A percentile compares a stretch with the other conserved stretches of the same genome.
Evolutionary conservation across 139 green algal genomes (phyloP).

Genomic region (Monoraphidium neglectum): DNA sequence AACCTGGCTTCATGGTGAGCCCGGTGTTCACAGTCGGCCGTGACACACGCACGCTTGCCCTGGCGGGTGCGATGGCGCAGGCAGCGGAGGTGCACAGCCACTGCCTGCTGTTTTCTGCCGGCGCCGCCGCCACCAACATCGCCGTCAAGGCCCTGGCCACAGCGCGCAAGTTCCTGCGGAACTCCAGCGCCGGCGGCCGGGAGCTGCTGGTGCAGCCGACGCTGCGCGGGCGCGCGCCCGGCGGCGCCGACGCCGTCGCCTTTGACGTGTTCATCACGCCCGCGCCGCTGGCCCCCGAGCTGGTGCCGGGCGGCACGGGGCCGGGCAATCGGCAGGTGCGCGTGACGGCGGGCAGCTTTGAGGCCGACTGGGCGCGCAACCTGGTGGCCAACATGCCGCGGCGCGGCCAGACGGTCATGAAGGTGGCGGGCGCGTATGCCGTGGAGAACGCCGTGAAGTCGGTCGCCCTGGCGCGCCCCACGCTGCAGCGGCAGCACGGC

Average conservation of each 20-base stretch:
- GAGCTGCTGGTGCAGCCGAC: slow-evolving; percentile 26
- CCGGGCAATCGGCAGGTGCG: background rate
- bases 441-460: slow-evolving; percentile 9
- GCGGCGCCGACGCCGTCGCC: too few relatives aligned
- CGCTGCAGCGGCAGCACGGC: background rate
- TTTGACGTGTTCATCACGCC: too few relatives aligned
- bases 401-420: slow-evolving; percentile 19
- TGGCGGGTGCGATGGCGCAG: slow-evolving; percentile 5
- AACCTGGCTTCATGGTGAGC: background rate
- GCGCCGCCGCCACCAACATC: background rate
- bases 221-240: background rate
- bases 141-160: slow-evolving; percentile 8
- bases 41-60: background rate
- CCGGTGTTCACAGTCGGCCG: slow-evolving; percentile 10
- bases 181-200: background rate
- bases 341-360: slow-evolving; percentile 23
- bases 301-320: too few relatives aligned
- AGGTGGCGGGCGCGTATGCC: slow-evolving; percentile 4
- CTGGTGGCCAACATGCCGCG: slow-evolving; percentile 27
- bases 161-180: slow-evolving; percentile 2
- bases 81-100: slow-evolving; percentile 12
- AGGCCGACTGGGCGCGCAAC: slow-evolving; percentile 5
- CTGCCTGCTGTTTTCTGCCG: slow-evolving; percentile 21
- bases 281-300: too few relatives aligned
- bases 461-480: slow-evolving; percentile 7